Evolutionary conservation across 331 rosid genomes (phyloP).

Genomic region (Pyrus hybrid): DNA sequence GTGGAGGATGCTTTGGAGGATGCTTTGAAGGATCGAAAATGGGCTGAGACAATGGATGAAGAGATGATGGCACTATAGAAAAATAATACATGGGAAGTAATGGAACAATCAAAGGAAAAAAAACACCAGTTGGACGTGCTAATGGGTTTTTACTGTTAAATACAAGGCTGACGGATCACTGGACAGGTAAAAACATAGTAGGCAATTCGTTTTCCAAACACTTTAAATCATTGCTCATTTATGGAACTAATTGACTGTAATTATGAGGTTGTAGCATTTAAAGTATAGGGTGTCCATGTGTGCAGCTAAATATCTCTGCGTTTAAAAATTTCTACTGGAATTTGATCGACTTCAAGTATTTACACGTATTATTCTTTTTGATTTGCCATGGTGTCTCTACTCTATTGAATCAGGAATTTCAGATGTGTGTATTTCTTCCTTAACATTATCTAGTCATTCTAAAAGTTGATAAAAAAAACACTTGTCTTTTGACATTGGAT

Average conservation of each 20-base stretch:
- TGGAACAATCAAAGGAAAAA: too few relatives aligned
- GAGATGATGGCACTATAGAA: too few relatives aligned
- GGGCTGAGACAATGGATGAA: too few relatives aligned
- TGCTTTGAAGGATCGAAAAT: too few relatives aligned
- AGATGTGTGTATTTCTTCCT: neutral
- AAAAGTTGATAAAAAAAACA: neutral
- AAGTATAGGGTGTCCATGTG: neutral
- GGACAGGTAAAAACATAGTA: neutral
- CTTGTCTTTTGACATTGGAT: neutral
- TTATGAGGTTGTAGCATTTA: slow-evolving; percentile 9
- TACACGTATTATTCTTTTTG: neutral
- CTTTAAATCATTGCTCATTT: neutral
- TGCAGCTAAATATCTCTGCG: neutral
- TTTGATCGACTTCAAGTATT: neutral
- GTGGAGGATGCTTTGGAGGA: too few relatives aligned
- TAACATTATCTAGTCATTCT: neutral
- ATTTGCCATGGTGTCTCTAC: neutral
- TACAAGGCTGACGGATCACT: too few relatives aligned
- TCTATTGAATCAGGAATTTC: neutral
- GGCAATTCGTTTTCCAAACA: neutral
- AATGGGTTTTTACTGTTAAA: too few relatives aligned
- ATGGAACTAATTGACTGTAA: neutral
- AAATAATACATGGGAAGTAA: too few relatives aligned
- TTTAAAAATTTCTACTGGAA: neutral
- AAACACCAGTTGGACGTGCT: too few relatives aligned